phyloP scores from a whole-genome alignment of 352 stramenopile species.

The Lagenidium giganteum region DNA sequence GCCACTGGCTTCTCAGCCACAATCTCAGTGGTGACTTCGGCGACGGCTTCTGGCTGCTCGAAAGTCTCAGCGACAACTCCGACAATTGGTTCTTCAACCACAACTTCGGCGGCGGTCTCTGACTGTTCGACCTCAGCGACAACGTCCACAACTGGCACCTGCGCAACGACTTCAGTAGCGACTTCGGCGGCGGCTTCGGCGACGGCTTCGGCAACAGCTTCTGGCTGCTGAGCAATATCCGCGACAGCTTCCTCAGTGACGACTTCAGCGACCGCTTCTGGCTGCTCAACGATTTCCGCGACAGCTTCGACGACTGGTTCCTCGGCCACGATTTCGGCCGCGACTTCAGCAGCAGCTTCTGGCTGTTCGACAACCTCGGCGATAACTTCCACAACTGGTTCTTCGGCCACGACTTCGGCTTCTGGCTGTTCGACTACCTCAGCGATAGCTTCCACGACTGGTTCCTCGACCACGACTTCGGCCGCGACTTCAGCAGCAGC shows the following conservation, averaged over 20 bases:
- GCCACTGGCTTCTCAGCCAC: background rate
- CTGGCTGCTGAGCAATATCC: background rate
- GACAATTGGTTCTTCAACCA: constrained; percentile 1
- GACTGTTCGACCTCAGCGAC: background rate
- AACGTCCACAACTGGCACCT: background rate
- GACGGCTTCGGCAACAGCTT: background rate
- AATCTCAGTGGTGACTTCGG: no score
- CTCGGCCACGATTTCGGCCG: background rate
- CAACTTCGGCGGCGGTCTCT: background rate
- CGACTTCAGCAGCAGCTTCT: background rate
- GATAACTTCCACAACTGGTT: background rate
- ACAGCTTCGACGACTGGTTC: background rate
- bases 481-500: background rate
- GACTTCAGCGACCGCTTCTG: background rate
- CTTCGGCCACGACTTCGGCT: background rate
- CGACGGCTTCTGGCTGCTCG: background rate
- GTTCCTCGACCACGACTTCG: background rate
- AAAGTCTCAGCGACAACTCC: background rate
- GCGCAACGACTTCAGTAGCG: background rate
- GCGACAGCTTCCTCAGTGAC: background rate
- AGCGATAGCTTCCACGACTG: background rate
- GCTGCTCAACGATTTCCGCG: background rate
- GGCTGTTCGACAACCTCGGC: background rate
- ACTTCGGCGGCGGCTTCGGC: constrained; percentile 1
- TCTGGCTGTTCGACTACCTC: background rate